Percentiles rank a stretch among this genome's conserved stretches.
phyloP scores from a whole-genome alignment of 176 grass and related monocot species.

The Raddia distichophylla region DNA sequence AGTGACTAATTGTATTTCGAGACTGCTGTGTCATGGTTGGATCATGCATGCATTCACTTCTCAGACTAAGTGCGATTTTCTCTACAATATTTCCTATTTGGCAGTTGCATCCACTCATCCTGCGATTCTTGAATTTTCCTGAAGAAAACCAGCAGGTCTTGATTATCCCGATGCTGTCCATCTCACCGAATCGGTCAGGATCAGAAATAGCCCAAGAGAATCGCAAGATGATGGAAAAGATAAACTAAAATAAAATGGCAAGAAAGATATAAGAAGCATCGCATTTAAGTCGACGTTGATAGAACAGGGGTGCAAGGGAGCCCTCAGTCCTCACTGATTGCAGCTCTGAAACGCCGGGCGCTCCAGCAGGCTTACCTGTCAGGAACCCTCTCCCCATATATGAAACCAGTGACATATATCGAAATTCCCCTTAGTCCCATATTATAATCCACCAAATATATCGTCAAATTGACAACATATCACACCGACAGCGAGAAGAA shows the following conservation, averaged over 20 bases:
- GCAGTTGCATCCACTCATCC: background rate
- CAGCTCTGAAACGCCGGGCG: conserved; percentile 20
- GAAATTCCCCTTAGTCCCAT: conserved; percentile 27
- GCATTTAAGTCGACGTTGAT: conserved; percentile 35
- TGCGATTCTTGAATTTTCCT: background rate
- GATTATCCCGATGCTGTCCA: background rate
- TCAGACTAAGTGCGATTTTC: too few relatives aligned
- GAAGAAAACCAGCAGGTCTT: background rate
- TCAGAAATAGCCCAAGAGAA: background rate
- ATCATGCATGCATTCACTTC: background rate
- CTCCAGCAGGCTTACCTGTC: conserved; percentile 51
- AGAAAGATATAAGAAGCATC: conserved; percentile 44
- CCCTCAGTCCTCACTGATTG: conserved; percentile 52
- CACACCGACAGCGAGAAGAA: conserved; percentile 11
- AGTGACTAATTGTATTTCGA: background rate
- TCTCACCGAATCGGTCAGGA: background rate
- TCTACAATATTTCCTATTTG: background rate
- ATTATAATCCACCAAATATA: conserved; percentile 19
- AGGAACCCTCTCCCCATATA: conserved; percentile 46
- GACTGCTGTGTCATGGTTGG: background rate
- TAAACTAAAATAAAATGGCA: background rate
- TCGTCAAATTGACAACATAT: conserved; percentile 18
- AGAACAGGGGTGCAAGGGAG: conserved; percentile 49
- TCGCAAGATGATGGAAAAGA: conserved; percentile 10
- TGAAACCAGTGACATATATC: conserved; percentile 32